A percentile compares a stretch with the other conserved stretches of the same genome.
Evolutionary conservation across 352 stramenopile species (phyloP).

Genomic region (Globisporangium spiculum): DNA sequence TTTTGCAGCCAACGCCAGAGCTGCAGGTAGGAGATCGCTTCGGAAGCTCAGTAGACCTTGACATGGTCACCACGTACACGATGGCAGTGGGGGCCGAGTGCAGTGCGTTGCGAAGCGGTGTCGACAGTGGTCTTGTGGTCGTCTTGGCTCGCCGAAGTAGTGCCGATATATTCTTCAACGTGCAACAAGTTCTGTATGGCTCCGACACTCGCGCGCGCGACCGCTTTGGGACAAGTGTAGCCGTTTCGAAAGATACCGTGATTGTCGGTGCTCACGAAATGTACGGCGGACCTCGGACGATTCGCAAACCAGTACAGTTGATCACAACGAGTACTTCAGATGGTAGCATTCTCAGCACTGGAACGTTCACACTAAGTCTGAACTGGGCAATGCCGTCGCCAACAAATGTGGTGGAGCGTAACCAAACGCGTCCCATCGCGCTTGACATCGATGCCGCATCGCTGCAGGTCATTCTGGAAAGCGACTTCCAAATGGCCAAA

Average conservation of each 20-base stretch:
- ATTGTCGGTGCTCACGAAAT: slow-evolving; percentile 67
- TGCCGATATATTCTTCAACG: slow-evolving; percentile 61
- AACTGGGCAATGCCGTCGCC: slow-evolving; percentile 19
- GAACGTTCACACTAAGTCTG: slow-evolving; percentile 54
- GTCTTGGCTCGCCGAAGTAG: slow-evolving; percentile 51
- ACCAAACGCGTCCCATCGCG: slow-evolving; percentile 49
- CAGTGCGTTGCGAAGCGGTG: slow-evolving; percentile 33
- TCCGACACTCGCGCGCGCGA: slow-evolving; percentile 64
- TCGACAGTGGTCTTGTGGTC: slow-evolving; percentile 46
- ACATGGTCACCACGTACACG: slow-evolving; percentile 71
- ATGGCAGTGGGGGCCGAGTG: slow-evolving; percentile 62
- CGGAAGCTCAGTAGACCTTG: slow-evolving; percentile 60
- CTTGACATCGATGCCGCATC: slow-evolving; percentile 42
- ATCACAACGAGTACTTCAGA: slow-evolving; percentile 39
- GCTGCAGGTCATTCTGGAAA: slow-evolving; percentile 56
- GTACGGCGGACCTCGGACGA: slow-evolving; percentile 52
- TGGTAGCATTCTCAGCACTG: slow-evolving; percentile 20
- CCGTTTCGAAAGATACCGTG: slow-evolving; percentile 65
- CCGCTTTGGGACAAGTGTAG: slow-evolving; percentile 71
- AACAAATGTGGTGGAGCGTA: slow-evolving; percentile 18
- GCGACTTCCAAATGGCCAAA: slow-evolving; percentile 66
- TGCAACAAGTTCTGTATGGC: slow-evolving; percentile 66
- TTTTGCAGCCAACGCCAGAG: slow-evolving; percentile 48
- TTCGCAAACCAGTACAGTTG: slow-evolving; percentile 69
- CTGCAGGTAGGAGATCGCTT: slow-evolving; percentile 59